Conservation (phyloP, 805 yeast species). For the Myxozyma melibiosi region DNA sequence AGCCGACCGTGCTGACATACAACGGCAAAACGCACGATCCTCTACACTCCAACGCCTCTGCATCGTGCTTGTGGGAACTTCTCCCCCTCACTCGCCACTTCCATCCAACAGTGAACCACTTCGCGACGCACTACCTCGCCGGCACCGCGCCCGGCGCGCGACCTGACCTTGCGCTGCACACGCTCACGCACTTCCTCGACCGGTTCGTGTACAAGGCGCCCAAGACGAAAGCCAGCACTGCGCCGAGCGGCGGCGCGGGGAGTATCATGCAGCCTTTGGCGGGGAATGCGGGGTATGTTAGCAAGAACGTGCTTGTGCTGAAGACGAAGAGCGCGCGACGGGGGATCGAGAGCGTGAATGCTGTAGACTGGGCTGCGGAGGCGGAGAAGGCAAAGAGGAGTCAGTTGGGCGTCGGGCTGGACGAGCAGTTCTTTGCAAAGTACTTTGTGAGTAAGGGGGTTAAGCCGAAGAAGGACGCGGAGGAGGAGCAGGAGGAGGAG, state of each 20-base stretch:
- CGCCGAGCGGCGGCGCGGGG: constrained; percentile 52
- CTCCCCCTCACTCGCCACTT: constrained; percentile 72
- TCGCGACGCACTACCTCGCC: constrained; percentile 66
- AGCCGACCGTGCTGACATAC: constrained; percentile 46
- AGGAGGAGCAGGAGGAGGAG: constrained; percentile 41
- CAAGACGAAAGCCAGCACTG: constrained; percentile 55
- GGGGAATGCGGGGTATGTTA: constrained; percentile 27
- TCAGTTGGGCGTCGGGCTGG: constrained; percentile 14
- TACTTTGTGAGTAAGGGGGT: constrained; percentile 39
- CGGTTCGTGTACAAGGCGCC: constrained; percentile 94
- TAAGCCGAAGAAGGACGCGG: constrained; percentile 40
- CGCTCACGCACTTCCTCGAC: constrained; percentile 88
- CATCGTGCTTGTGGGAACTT: constrained; percentile 85
- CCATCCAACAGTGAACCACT: constrained; percentile 88
- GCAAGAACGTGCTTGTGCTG: constrained; percentile 39
- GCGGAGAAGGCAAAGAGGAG: constrained; percentile 54
- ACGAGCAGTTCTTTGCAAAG: constrained; percentile 62
- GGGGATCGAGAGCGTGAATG: constrained; percentile 70
- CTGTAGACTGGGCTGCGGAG: constrained; percentile 77
- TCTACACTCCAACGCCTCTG: constrained; percentile 80
- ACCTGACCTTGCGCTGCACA: constrained; percentile 89
- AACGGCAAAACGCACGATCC: constrained; percentile 94
- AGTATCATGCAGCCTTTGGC: constrained; percentile 98
- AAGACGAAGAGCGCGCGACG: constrained; percentile 50
- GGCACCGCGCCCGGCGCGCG: constrained; percentile 52